Evolutionary conservation across 805 yeast genomes (phyloP), one percentile per base, ranked within the genome.

Genomic region (Candida wancherniae): DNA sequence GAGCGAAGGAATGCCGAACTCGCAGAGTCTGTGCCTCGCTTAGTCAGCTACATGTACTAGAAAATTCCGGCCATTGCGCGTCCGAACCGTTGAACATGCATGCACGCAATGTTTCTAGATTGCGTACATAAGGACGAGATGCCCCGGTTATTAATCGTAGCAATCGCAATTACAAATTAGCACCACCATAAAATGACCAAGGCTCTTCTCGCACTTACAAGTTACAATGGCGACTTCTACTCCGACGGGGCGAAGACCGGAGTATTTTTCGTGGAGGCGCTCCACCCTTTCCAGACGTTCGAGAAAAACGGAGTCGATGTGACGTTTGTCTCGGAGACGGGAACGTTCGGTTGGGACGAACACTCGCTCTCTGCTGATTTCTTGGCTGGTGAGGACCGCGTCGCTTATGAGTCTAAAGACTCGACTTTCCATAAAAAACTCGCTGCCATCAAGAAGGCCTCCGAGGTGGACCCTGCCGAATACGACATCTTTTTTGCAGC

Each of bases 211-310:
- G 73, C 72, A 13, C 37, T 71, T 31, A 57, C 76, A 6, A 57
- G 68, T 8, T 55, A 60, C 51, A 34, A 60, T 47, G 72, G 48
- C 13, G 54, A 49, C 9, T 75, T 78, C 61, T 77, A 77, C 53
- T 36, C 31, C 13, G 79, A 77, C 43, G 82, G 82, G 21, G 39
- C 58, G 31, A 72, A 70, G 38, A 75, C 84, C n/a, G 85, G 85
- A 22, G 57, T 75, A 16, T 80, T 64, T 57, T 67, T 66, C 44
- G 55, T 65, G 12, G 84, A 78, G 55, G 84, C 75, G 9, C 48
- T 67, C 22, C 81, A 80, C 46, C 83, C 84, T 26, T 77, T 54
- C 53, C 50, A 68, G 29, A 67, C 52, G 5, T 74, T 73, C 53
- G 53, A 37, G 15, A 50, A 63, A 26, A 57, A 69, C 19, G 80